phyloP scores from a whole-genome alignment of 768 basidiomycete species.

The Imleria badia region DNA sequence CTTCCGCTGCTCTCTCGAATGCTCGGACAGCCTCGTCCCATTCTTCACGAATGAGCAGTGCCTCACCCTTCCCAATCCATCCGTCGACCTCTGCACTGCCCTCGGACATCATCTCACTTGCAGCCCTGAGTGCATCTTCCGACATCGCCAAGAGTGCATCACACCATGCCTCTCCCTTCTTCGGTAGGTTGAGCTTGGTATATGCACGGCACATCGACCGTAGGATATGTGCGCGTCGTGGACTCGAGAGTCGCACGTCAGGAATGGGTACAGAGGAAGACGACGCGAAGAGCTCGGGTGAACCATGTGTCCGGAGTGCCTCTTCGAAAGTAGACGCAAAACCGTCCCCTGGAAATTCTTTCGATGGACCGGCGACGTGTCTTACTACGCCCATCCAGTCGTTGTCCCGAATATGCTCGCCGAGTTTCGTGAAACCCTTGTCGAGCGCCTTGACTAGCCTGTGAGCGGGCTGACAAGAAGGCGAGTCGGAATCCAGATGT shows the following conservation, averaged over 20 bases:
- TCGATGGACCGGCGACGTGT: conserved; percentile 51
- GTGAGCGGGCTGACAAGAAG: conserved; percentile 73
- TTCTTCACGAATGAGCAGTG: conserved; percentile 67
- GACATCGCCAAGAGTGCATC: conserved; percentile 62
- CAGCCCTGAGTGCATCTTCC: conserved; percentile 27
- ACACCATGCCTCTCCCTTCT: conserved; percentile 68
- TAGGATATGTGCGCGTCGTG: conserved; percentile 62
- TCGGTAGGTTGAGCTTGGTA: conserved; percentile 53
- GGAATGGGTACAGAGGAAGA: conserved; percentile 43
- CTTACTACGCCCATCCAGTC: conserved; percentile 71
- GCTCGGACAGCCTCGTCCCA: conserved; percentile 85
- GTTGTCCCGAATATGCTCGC: conserved; percentile 59
- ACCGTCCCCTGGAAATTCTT: conserved; percentile 44
- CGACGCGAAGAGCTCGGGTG: conserved; percentile 32
- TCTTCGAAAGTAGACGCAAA: conserved; percentile 62
- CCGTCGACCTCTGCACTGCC: conserved; percentile 74
- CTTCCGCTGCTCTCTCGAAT: conserved; percentile 82
- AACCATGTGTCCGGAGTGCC: conserved; percentile 54
- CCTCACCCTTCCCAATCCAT: conserved; percentile 72
- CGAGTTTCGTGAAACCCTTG: conserved; percentile 65
- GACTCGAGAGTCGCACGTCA: conserved; percentile 50
- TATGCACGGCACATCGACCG: conserved; percentile 74
- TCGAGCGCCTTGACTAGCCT: conserved; percentile 78
- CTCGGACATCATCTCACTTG: conserved; percentile 38
- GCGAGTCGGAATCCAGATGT: conserved; percentile 90